A percentile compares a stretch with the other conserved stretches of the same genome.
These are phyloP conservation scores for Raffaelea ambrosiae DNA, from an alignment of 2,329 filamentous ascomycete genomes.

Conservation along the genomic window DNA sequence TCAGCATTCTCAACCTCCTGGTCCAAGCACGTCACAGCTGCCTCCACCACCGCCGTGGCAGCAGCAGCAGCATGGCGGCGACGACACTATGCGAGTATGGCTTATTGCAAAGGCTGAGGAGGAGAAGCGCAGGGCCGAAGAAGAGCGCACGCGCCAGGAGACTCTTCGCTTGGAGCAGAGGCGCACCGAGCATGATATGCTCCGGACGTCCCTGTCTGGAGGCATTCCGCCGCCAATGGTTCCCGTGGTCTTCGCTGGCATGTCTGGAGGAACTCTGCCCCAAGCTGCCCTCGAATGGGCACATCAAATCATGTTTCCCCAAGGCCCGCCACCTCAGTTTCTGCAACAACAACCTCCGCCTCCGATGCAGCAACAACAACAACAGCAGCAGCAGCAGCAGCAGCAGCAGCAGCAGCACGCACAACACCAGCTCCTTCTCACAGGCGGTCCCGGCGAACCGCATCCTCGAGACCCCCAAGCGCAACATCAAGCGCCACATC, in stretches of 20 bases:
- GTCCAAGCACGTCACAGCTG: constrained; percentile 8
- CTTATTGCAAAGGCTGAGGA: constrained; percentile 64
- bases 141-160: constrained; percentile 61
- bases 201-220: constrained; percentile 58
- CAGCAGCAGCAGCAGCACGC: constrained; percentile 30
- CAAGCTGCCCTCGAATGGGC: constrained; percentile 58
- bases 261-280: constrained; percentile 54
- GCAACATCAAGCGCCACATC: background rate
- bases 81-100: constrained; percentile 67
- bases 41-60: constrained; percentile 11
- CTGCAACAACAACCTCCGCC: constrained; percentile 1
- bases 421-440: background rate
- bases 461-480: constrained; percentile 44
- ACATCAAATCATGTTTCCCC: constrained; percentile 51
- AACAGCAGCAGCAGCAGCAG: constrained; percentile 39
- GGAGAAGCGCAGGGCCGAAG: constrained; percentile 64
- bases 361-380: constrained; percentile 15
- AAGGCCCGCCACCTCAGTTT: constrained; percentile 21
- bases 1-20: constrained; percentile 17
- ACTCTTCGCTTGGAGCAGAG: constrained; percentile 61
- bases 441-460: constrained; percentile 32
- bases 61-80: constrained; percentile 43
- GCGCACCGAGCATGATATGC: constrained; percentile 63
- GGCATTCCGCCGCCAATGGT: constrained; percentile 68
- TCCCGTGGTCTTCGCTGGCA: constrained; percentile 65